These are phyloP conservation scores for Plasmodium gaboni DNA, from an alignment of 169 alveolate genomes.

Conservation along the genomic window DNA sequence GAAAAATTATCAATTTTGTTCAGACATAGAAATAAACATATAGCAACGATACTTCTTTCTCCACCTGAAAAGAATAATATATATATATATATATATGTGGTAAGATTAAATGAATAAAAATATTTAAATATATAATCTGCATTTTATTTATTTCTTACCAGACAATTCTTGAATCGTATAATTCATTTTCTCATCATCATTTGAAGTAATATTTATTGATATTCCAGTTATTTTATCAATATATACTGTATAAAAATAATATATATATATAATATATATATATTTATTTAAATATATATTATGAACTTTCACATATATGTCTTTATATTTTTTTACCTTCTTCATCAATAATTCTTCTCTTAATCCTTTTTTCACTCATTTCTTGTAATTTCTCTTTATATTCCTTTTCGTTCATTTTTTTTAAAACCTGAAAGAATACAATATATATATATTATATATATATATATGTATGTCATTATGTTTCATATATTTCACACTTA, in stretches of 20 bases:
- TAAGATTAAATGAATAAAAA: background rate
- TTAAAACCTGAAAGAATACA: constrained; percentile 32
- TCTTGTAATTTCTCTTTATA: constrained; percentile 41
- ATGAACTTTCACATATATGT: background rate
- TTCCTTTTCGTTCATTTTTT: constrained; percentile 66
- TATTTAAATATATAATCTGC: background rate
- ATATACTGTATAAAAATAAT: constrained; percentile 29
- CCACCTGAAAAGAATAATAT: constrained; percentile 48
- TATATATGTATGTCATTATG: background rate
- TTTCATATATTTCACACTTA: too few species aligned
- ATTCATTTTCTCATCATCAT: constrained; percentile 65
- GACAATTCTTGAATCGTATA: constrained; percentile 74
- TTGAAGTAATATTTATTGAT: constrained; percentile 67
- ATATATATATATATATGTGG: background rate
- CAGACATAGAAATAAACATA: constrained; percentile 56
- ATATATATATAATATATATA: background rate
- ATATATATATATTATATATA: background rate
- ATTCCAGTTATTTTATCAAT: constrained; percentile 73
- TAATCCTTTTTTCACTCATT: constrained; percentile 37
- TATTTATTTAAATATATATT: background rate
- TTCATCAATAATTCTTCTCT: constrained; percentile 43
- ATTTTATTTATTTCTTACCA: constrained; percentile 27
- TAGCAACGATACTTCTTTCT: constrained; percentile 73
- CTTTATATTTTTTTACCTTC: constrained; percentile 41
- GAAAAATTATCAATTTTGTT: constrained; percentile 75